Percentiles rank a stretch among this genome's conserved stretches.
Conservation (phyloP, 1,284 basidiomycete genomes). For the Ustilago xerochloae region DNA sequence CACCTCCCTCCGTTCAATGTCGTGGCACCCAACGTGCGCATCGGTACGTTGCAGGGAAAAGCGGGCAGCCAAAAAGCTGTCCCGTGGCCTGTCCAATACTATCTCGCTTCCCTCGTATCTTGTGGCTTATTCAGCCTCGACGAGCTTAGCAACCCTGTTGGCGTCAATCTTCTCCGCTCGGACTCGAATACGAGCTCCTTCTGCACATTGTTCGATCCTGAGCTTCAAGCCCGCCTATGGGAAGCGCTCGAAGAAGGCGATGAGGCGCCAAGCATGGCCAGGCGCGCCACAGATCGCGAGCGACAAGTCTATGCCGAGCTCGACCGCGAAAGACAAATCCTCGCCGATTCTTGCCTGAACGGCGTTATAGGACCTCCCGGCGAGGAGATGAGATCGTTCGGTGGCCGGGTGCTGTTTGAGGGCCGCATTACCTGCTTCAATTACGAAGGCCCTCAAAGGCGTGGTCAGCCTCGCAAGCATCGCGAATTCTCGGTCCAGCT, state of each 20-base stretch:
- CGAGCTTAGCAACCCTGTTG: conserved; percentile 12
- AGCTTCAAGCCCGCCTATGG: conserved; percentile 23
- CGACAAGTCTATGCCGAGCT: conserved; percentile 21
- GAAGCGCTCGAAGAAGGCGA: background rate
- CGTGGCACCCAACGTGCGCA: conserved; percentile 6
- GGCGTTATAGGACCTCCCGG: conserved; percentile 34
- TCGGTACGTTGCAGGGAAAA: conserved; percentile 19
- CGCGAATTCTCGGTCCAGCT: conserved; percentile 22
- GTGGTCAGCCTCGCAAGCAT: background rate
- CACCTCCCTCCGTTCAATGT: conserved; percentile 9
- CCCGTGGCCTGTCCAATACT: conserved; percentile 36
- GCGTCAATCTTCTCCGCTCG: conserved; percentile 25
- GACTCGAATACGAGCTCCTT: conserved; percentile 13
- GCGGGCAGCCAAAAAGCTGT: conserved; percentile 13
- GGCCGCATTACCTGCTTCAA: conserved; percentile 15
- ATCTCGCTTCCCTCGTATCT: conserved; percentile 30
- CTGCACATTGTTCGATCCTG: conserved; percentile 9
- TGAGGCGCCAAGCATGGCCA: conserved; percentile 9
- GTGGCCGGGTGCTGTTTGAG: conserved; percentile 37
- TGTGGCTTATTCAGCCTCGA: conserved; percentile 13
- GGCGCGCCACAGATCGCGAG: conserved; percentile 18
- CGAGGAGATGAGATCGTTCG: conserved; percentile 30
- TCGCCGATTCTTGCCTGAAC: conserved; percentile 1
- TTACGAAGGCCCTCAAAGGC: background rate
- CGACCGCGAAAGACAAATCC: conserved; percentile 28